These are phyloP conservation scores for Microsporum canis DNA, from an alignment of 2,329 filamentous ascomycete species.

Conservation along the genomic window DNA sequence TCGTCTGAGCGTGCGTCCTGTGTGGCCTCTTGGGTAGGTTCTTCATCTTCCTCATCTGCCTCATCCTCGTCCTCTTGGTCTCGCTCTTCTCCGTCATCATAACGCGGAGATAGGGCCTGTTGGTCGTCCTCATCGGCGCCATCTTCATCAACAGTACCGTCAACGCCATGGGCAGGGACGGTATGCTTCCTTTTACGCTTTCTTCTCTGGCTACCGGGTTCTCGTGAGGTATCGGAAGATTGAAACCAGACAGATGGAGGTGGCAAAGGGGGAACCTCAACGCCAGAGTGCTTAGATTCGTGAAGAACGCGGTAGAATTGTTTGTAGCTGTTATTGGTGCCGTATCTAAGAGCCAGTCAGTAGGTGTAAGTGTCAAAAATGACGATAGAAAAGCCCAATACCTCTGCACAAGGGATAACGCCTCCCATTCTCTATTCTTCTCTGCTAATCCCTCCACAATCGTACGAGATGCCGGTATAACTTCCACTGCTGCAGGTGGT, in stretches of 20 bases:
- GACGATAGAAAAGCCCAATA: constrained; percentile 16
- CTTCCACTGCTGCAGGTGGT: constrained; percentile 34
- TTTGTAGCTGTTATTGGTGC: constrained; percentile 48
- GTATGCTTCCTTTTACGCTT: constrained; percentile 17
- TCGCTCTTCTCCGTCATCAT: not conserved
- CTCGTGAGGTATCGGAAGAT: constrained; percentile 21
- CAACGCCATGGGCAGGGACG: not conserved
- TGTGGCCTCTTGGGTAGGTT: not conserved
- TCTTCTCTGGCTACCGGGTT: constrained; percentile 18
- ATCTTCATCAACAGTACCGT: not conserved
- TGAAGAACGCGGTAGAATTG: constrained; percentile 52
- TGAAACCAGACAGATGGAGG: constrained; percentile 53
- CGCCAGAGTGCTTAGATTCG: constrained; percentile 46
- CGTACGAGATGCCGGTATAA: constrained; percentile 26
- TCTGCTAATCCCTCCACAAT: constrained; percentile 28
- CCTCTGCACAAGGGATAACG: constrained; percentile 32
- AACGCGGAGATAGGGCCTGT: not conserved
- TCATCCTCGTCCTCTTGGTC: constrained; percentile 13
- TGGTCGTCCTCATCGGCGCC: not conserved
- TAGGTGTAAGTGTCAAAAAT: not conserved
- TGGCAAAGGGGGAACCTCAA: constrained; percentile 42
- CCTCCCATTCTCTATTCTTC: constrained; percentile 26
- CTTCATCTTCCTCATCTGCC: constrained; percentile 24
- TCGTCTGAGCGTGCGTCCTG: not conserved
- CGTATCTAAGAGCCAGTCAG: constrained; percentile 34